Evolutionary conservation across 768 basidiomycete genomes (phyloP).

Genomic region (Piloderma croceum): DNA sequence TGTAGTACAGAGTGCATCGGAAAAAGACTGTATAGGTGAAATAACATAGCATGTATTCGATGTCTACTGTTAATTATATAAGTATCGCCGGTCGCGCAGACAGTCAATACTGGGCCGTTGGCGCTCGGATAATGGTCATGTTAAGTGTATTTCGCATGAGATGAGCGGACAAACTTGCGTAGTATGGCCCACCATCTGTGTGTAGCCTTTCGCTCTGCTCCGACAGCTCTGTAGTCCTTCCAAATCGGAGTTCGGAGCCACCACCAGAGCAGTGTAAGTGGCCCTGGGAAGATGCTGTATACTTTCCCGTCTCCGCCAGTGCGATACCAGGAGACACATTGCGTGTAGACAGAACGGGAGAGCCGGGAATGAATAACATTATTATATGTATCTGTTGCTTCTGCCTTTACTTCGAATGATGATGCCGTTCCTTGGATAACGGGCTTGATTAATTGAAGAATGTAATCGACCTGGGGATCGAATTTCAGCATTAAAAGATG

Average conservation of each 20-base stretch:
- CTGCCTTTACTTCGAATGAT: slow-evolving; percentile 44
- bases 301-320: slow-evolving; percentile 35
- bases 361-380: slow-evolving; percentile 45
- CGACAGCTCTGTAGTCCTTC: slow-evolving; percentile 38
- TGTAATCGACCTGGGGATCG: slow-evolving; percentile 39
- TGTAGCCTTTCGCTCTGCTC: slow-evolving; percentile 38
- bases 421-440: slow-evolving; percentile 42
- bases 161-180: too few species aligned
- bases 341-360: slow-evolving; percentile 44
- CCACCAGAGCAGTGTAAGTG: slow-evolving; percentile 49
- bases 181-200: too few species aligned
- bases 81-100: too few species aligned
- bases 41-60: too few species aligned
- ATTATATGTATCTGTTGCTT: slow-evolving; percentile 47
- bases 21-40: too few species aligned
- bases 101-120: too few species aligned
- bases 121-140: too few species aligned
- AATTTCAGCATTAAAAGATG: slow-evolving; percentile 7
- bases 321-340: slow-evolving; percentile 52
- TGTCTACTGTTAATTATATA: too few species aligned
- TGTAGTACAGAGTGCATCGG: too few species aligned
- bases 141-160: too few species aligned
- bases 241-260: slow-evolving; percentile 37
- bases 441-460: slow-evolving; percentile 47
- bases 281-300: slow-evolving; percentile 50